These are phyloP conservation scores for Inga leiocalycina DNA, from an alignment of 306 rosid species.

Conservation along the genomic window DNA sequence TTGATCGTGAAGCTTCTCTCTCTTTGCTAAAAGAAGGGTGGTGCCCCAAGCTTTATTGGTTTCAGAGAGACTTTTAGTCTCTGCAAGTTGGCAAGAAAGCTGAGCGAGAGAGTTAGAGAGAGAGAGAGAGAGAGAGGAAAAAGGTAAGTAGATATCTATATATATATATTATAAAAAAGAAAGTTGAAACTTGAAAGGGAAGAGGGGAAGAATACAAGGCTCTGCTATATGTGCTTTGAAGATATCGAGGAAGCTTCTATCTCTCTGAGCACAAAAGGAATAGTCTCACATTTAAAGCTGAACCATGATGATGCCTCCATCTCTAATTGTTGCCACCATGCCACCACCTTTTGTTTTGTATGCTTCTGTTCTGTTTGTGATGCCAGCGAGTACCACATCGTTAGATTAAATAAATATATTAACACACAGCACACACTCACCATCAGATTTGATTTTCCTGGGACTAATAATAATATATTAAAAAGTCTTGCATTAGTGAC, in stretches of 20 bases:
- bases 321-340: not conserved
- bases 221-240: slow-evolving; percentile 49
- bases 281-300: slow-evolving; percentile 48
- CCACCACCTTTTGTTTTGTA: not conserved
- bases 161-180: not conserved
- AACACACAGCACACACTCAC: no score
- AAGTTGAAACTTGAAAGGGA: slow-evolving; percentile 68
- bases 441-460: no score
- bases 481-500: no score
- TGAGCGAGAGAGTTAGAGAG: slow-evolving; percentile 15
- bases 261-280: slow-evolving; percentile 51
- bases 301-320: slow-evolving; percentile 32
- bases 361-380: not conserved
- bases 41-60: slow-evolving; percentile 64
- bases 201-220: slow-evolving; percentile 59
- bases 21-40: slow-evolving; percentile 24
- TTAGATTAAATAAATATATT: no score
- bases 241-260: slow-evolving; percentile 80
- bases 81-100: slow-evolving; percentile 73
- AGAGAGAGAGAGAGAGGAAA: slow-evolving; percentile 18
- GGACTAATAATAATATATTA: no score
- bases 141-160: slow-evolving; percentile 36
- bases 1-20: slow-evolving; percentile 36
- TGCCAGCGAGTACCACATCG: not conserved
- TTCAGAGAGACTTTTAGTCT: slow-evolving; percentile 56